A percentile compares a stretch with the other conserved stretches of the same genome.
These are phyloP conservation scores for Arthrinium puccinioides DNA, from an alignment of 2,329 filamentous ascomycete genomes.

Conservation along the genomic window DNA sequence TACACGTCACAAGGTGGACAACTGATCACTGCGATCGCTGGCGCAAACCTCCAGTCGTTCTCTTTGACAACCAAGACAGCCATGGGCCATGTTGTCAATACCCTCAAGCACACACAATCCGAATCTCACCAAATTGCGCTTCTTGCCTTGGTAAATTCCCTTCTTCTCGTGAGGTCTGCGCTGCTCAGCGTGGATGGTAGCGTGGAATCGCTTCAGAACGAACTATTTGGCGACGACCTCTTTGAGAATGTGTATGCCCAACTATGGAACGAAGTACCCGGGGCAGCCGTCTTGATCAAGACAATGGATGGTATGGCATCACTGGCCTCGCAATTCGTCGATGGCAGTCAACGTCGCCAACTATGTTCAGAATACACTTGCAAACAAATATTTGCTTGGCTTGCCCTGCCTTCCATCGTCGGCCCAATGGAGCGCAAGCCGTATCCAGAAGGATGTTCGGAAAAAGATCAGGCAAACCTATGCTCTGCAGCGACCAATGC, in stretches of 20 bases:
- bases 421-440: conserved; percentile 14
- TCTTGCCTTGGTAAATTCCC: conserved; percentile 40
- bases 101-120: conserved; percentile 43
- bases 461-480: conserved; percentile 10
- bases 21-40: conserved; percentile 43
- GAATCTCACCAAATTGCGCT: conserved; percentile 44
- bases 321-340: conserved; percentile 17
- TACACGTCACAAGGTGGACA: conserved; percentile 46
- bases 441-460: conserved; percentile 6
- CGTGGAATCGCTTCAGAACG: conserved; percentile 14
- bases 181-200: conserved; percentile 19
- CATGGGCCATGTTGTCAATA: conserved; percentile 39
- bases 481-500: conserved; percentile 16
- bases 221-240: conserved; percentile 20
- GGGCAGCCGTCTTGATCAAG: conserved; percentile 14
- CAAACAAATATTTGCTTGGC: conserved; percentile 15
- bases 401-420: conserved; percentile 17
- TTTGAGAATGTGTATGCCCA: conserved; percentile 19
- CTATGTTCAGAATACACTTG: conserved; percentile 20
- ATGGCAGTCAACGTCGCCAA: conserved; percentile 7
- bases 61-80: conserved; percentile 37
- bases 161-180: conserved; percentile 27
- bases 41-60: conserved; percentile 40
- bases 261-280: conserved; percentile 13
- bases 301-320: conserved; percentile 19